Evolutionary conservation across 169 alveolate genomes (phyloP).

Genomic region (Plasmodium cynomolgi): DNA sequence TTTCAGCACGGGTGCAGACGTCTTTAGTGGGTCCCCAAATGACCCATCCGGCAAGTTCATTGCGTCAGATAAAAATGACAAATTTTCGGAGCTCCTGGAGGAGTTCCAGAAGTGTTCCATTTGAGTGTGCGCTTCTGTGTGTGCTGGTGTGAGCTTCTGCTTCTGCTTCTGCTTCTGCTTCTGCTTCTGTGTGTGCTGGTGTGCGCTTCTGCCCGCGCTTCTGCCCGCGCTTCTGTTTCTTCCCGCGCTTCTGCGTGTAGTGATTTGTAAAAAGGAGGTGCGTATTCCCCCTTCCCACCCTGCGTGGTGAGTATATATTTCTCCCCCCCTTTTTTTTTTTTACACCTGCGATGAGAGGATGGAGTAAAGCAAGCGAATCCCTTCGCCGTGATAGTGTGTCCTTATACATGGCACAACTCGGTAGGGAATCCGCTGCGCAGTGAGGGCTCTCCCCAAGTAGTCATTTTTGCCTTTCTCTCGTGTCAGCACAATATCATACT

Average conservation of each 20-base stretch:
- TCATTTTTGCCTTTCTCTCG: constrained; percentile 57
- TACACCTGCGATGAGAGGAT: not conserved
- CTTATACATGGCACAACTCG: constrained; percentile 49
- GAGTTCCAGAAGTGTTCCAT: constrained; percentile 58
- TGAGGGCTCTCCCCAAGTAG: not conserved
- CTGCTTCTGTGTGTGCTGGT: not conserved
- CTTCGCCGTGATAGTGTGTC: constrained; percentile 15
- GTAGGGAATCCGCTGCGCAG: not conserved
- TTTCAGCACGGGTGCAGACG: not conserved
- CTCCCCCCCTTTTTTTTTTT: not conserved
- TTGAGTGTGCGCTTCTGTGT: not conserved
- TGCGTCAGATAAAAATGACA: constrained; percentile 68
- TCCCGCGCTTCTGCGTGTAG: not conserved
- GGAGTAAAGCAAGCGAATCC: not conserved
- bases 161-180: no score
- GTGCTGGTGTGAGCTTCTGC: not conserved
- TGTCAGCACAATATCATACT: constrained; percentile 16
- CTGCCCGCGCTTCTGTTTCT: no score
- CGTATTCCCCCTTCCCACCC: not conserved
- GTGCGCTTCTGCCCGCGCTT: no score
- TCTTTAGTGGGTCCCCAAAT: not conserved
- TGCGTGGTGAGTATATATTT: not conserved
- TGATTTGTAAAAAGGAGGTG: not conserved
- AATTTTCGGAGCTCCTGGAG: constrained; percentile 65
- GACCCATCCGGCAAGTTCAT: not conserved